Conservation (phyloP, 2,329 filamentous ascomycete genomes). For the Pyrenophora graminea region DNA sequence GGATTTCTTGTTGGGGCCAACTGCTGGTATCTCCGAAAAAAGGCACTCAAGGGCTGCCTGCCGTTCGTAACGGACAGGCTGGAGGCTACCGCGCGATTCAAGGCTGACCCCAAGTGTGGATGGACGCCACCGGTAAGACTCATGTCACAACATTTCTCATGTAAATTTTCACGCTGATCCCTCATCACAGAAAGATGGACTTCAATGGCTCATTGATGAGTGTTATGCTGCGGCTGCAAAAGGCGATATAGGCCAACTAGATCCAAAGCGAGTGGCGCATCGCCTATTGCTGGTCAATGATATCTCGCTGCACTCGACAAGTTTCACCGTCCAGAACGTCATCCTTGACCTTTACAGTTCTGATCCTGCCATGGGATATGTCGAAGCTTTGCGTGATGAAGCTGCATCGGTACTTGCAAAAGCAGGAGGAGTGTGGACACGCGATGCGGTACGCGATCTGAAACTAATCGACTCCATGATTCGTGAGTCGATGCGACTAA, state of each 20-base stretch:
- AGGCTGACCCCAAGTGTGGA: slow-evolving; percentile 13
- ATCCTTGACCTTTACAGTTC: slow-evolving; percentile 21
- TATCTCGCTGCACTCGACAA: slow-evolving; percentile 20
- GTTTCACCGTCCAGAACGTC: slow-evolving; percentile 20
- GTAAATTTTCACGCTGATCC: neutral
- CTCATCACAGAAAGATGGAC: slow-evolving; percentile 15
- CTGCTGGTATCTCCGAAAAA: slow-evolving; percentile 15
- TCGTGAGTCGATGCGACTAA: slow-evolving; percentile 22
- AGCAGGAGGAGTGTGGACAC: slow-evolving; percentile 14
- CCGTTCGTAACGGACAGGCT: slow-evolving; percentile 21
- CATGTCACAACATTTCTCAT: neutral
- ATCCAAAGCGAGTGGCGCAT: slow-evolving; percentile 18
- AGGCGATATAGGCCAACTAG: slow-evolving; percentile 16
- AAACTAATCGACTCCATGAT: slow-evolving; percentile 21
- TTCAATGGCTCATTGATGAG: slow-evolving; percentile 25
- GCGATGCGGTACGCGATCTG: slow-evolving; percentile 17
- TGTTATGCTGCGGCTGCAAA: slow-evolving; percentile 13
- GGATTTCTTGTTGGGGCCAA: slow-evolving; percentile 14
- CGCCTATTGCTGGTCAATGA: slow-evolving; percentile 22
- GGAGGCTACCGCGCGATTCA: slow-evolving; percentile 17
- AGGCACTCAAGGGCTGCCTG: slow-evolving; percentile 14
- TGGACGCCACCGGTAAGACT: slow-evolving; percentile 18
- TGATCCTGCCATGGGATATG: slow-evolving; percentile 15
- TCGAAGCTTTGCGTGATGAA: slow-evolving; percentile 18
- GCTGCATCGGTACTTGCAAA: slow-evolving; percentile 12